Conservation (phyloP, 1,139 yeast genomes). For the Pichia inconspicua region DNA sequence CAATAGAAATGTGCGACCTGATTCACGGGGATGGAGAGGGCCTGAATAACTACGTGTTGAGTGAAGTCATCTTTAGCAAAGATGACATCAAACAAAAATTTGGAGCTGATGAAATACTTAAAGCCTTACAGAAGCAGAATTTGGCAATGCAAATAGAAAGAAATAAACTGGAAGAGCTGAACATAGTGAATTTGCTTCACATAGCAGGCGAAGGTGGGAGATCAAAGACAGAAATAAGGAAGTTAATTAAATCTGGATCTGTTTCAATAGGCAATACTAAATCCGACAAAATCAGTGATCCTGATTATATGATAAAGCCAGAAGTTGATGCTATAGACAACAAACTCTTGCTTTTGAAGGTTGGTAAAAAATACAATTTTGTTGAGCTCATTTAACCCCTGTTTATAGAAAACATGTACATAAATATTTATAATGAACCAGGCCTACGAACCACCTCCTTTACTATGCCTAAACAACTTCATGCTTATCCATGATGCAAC, state of each 20-base stretch:
- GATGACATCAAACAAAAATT: slow-evolving; percentile 29
- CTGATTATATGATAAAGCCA: slow-evolving; percentile 39
- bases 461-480: slow-evolving; percentile 69
- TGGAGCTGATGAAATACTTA: slow-evolving; percentile 46
- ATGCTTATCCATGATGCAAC: slow-evolving; percentile 68
- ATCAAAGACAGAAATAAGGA: slow-evolving; percentile 44
- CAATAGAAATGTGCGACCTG: slow-evolving; percentile 78
- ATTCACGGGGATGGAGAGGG: slow-evolving; percentile 81
- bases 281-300: slow-evolving; percentile 40
- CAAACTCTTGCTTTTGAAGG: slow-evolving; percentile 54
- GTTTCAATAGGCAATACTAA: slow-evolving; percentile 61
- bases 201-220: slow-evolving; percentile 24
- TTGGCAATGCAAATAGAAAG: slow-evolving; percentile 40
- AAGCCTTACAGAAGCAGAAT: slow-evolving; percentile 55
- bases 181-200: slow-evolving; percentile 19
- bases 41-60: slow-evolving; percentile 25
- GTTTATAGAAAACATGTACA: slow-evolving; percentile 2
- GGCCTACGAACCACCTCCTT: slow-evolving; percentile 37
- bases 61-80: slow-evolving; percentile 26
- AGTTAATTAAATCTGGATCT: slow-evolving; percentile 64
- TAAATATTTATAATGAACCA: neutral
- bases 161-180: slow-evolving; percentile 23
- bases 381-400: slow-evolving; percentile 34
- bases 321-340: slow-evolving; percentile 50
- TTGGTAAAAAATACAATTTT: slow-evolving; percentile 67